phyloP scores from a whole-genome alignment of 1,284 basidiomycete species.

The Prillingera fragicola region DNA sequence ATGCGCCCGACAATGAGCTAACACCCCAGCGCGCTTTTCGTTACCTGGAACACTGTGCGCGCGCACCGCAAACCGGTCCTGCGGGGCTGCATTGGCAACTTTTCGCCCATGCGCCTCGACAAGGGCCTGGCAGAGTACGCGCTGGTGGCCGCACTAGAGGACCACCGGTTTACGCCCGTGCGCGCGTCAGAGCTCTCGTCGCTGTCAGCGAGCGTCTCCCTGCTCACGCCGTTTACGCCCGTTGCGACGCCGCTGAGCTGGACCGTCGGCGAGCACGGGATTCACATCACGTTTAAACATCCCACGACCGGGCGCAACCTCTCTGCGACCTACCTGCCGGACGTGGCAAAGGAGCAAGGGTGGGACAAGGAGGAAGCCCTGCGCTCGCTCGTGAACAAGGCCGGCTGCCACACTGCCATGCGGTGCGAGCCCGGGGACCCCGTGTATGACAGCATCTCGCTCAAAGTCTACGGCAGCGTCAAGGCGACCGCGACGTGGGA shows the following conservation, averaged over 20 bases:
- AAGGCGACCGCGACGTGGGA: slow-evolving; percentile 66
- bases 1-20: background rate
- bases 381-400: slow-evolving; percentile 85
- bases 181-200: slow-evolving; percentile 65
- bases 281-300: slow-evolving; percentile 79
- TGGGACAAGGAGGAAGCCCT: slow-evolving; percentile 87
- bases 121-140: slow-evolving; percentile 85
- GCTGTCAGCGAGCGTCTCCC: slow-evolving; percentile 74
- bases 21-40: slow-evolving; percentile 73
- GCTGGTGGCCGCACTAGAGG: slow-evolving; percentile 57
- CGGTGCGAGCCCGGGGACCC: slow-evolving; percentile 55
- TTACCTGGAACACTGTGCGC: slow-evolving; percentile 77
- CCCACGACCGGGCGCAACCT: slow-evolving; percentile 59
- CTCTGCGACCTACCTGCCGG: slow-evolving; percentile 89
- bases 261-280: slow-evolving; percentile 86
- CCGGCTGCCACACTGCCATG: slow-evolving; percentile 77
- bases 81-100: slow-evolving; percentile 93
- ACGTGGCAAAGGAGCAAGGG: slow-evolving; percentile 85
- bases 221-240: slow-evolving; percentile 88
- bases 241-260: slow-evolving; percentile 82
- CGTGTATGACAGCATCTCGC: slow-evolving; percentile 65
- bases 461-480: slow-evolving; percentile 80
- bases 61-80: slow-evolving; percentile 54
- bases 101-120: slow-evolving; percentile 68
- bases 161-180: slow-evolving; percentile 59